These are phyloP conservation scores for Phytophthora ramorum DNA, from an alignment of 352 stramenopile genomes.

Conservation along the genomic window DNA sequence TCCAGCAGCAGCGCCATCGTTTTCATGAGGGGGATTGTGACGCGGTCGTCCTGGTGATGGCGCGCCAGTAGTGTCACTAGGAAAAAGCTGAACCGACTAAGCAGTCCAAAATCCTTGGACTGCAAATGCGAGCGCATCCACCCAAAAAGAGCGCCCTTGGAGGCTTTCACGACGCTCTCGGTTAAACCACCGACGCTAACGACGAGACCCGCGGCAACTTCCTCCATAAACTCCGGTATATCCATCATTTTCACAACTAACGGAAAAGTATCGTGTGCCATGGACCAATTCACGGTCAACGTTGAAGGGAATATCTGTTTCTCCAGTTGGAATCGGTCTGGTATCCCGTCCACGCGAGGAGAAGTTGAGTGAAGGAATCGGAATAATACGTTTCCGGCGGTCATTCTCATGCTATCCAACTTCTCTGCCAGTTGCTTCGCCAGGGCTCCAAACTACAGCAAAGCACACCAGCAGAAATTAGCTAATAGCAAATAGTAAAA, in stretches of 20 bases:
- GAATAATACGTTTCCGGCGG: constrained; percentile 90
- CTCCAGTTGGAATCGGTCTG: constrained; percentile 77
- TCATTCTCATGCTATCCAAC: constrained; percentile 92
- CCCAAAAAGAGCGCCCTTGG: constrained; percentile 64
- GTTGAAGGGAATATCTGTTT: constrained; percentile 62
- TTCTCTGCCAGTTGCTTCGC: constrained; percentile 98
- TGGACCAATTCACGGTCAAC: constrained; percentile 77
- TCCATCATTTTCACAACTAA: constrained; percentile 88
- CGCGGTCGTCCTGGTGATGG: constrained; percentile 76
- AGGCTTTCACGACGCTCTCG: constrained; percentile 93
- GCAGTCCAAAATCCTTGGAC: constrained; percentile 67
- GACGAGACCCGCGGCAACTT: constrained; percentile 90
- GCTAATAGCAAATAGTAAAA: constrained; percentile 1
- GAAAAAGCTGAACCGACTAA: constrained; percentile 73
- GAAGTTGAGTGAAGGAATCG: constrained; percentile 78
- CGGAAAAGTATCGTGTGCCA: constrained; percentile 91
- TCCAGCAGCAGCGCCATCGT: constrained; percentile 82
- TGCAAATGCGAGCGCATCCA: constrained; percentile 62
- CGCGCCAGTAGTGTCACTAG: constrained; percentile 68
- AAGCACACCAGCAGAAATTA: constrained; percentile 17
- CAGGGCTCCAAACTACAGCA: constrained; percentile 77
- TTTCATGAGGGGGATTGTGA: constrained; percentile 90
- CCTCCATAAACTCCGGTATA: constrained; percentile 88
- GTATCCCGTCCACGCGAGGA: constrained; percentile 78
- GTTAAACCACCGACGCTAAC: constrained; percentile 96